A percentile compares a stretch with the other conserved stretches of the same genome.
phyloP scores from a whole-genome alignment of 1,139 yeast species.

The Zygosaccharomyces sapae region DNA sequence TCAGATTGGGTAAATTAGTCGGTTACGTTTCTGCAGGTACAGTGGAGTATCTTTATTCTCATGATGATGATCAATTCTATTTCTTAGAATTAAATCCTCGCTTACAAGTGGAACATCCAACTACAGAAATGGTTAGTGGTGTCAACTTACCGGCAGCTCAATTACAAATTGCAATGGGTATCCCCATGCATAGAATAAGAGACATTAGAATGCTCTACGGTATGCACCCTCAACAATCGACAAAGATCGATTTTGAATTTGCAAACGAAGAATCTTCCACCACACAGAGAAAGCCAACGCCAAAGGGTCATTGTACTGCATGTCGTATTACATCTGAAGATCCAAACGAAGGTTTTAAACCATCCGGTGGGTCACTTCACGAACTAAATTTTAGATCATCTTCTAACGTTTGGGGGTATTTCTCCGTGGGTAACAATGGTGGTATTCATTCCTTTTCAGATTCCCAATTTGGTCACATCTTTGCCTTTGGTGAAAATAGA shows the following conservation, averaged over 20 bases:
- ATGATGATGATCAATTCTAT: conserved; percentile 89
- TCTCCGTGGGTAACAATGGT: conserved; percentile 94
- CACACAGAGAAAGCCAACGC: conserved; percentile 86
- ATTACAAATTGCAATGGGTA: conserved; percentile 98
- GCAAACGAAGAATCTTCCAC: conserved; percentile 64
- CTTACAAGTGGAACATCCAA: conserved; percentile 98
- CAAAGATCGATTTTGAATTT: conserved; percentile 89
- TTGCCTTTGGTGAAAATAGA: conserved; percentile 98
- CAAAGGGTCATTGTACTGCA: conserved; percentile 98
- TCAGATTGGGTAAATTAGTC: conserved; percentile 89
- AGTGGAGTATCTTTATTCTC: conserved; percentile 92
- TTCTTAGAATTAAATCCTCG: conserved; percentile 96
- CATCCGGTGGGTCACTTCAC: conserved; percentile 93
- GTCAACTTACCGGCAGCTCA: conserved; percentile 98
- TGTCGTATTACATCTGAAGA: conserved; percentile 98
- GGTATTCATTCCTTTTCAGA: conserved; percentile 97
- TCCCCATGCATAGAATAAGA: conserved; percentile 89
- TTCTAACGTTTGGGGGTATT: conserved; percentile 98
- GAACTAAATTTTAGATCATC: conserved; percentile 95
- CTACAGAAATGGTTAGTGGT: conserved; percentile 98
- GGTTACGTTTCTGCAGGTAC: conserved; percentile 99
- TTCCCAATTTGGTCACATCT: conserved; percentile 97
- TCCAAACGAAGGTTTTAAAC: conserved; percentile 98
- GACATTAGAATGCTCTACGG: conserved; percentile 92
- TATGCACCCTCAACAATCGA: conserved; percentile 88